Conservation (phyloP, 805 yeast species). For the Wickerhamomyces bisporus region DNA sequence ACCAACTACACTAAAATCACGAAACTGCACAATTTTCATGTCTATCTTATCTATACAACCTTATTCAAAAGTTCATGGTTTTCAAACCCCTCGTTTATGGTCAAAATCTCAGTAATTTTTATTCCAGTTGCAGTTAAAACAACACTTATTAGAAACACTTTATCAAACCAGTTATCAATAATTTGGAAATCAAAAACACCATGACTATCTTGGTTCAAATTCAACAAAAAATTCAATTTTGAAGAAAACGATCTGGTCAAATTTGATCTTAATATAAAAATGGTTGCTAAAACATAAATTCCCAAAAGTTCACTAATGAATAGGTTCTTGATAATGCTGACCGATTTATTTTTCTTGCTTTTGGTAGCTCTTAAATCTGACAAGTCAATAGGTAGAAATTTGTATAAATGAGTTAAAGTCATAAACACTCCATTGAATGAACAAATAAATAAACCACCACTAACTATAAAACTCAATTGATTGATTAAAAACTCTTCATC, state of each 20-base stretch:
- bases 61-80: slow-evolving; percentile 8
- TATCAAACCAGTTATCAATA: slow-evolving; percentile 38
- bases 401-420: slow-evolving; percentile 51
- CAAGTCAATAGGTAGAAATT: slow-evolving; percentile 32
- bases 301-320: slow-evolving; percentile 34
- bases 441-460: slow-evolving; percentile 54
- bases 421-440: slow-evolving; percentile 60
- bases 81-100: slow-evolving; percentile 21
- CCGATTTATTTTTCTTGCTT: slow-evolving; percentile 16
- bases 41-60: slow-evolving; percentile 8
- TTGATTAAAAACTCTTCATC: slow-evolving; percentile 32
- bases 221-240: slow-evolving; percentile 27
- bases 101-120: slow-evolving; percentile 15
- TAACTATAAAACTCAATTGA: slow-evolving; percentile 42
- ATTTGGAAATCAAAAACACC: slow-evolving; percentile 12
- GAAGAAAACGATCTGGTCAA: slow-evolving; percentile 29
- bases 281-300: slow-evolving; percentile 34
- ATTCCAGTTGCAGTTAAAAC: slow-evolving; percentile 23
- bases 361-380: slow-evolving; percentile 16
- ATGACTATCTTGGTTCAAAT: slow-evolving; percentile 16
- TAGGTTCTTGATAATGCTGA: slow-evolving; percentile 35
- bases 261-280: slow-evolving; percentile 34
- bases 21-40: too few relatives aligned
- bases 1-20: too few relatives aligned
- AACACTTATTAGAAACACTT: slow-evolving; percentile 29